Base-by-base conservation (phyloP, 306 rosid genomes). In the Inga leiocalycina region DNA sequence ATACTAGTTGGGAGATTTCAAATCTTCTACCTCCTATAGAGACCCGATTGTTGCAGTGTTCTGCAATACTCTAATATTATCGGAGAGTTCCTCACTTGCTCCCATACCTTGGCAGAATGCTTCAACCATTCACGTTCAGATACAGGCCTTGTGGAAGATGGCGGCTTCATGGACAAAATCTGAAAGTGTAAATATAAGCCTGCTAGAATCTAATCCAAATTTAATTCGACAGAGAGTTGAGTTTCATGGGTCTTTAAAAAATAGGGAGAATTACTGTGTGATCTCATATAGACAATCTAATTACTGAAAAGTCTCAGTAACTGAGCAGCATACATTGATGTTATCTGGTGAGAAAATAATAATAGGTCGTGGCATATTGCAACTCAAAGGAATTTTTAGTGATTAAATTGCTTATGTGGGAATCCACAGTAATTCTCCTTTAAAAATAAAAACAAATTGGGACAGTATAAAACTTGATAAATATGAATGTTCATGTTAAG, bases 101-200 rank as follows among this genome's bases (percentile, higher is more conserved):
- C 98, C 98, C 98, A 95, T 82, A 91, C 92, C 87, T 93, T 92
- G 62, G 89, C 95, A 15, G 97, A 90, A 88, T 88, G 90, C 84
- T 92, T 95, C 85, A 95, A 85, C 98, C 98, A 93, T 74, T 95
- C 97, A 12, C 98, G 98, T 85, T 95, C 98, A 13, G 91, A 88
- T 30, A 88, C 82, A 4, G 94, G 80, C 81, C 92, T 91, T 2
- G 85, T 65, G 75, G 93, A 93, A 43, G 94, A 91, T 20, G 92
- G 91, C 5, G 88, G 17, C 79, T 87, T 90, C 94, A 90, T 90
- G 57, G 97, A 87, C 76, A 93, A 78, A 81, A 93, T 92, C 98
- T 93, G 92, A 39, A 39, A 39, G 43, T 39, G 43, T 39, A 39
- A 39, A 39, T 6, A 39, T 39, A 39, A 5, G 8, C 8, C 43